A percentile compares a stretch with the other conserved stretches of the same genome.
Conservation (phyloP, 1,139 yeast species). For the Yamadazyma oceani region DNA sequence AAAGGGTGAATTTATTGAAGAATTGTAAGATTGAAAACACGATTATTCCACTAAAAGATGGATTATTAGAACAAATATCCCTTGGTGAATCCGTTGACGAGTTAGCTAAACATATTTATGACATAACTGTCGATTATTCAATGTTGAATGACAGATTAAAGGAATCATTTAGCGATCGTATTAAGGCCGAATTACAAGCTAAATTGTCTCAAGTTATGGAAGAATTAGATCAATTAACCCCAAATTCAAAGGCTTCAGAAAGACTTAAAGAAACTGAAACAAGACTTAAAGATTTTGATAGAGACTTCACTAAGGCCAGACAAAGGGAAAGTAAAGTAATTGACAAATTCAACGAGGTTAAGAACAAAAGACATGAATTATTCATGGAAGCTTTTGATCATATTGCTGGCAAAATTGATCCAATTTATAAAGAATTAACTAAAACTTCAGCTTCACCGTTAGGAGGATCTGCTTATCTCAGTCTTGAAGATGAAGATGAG, state of each 20-base stretch:
- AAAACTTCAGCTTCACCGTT: conserved; percentile 63
- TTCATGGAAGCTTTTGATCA: conserved; percentile 78
- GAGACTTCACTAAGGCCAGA: conserved; percentile 64
- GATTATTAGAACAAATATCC: conserved; percentile 55
- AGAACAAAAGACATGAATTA: conserved; percentile 54
- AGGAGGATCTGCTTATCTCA: conserved; percentile 91
- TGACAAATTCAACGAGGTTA: conserved; percentile 60
- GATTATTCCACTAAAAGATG: conserved; percentile 62
- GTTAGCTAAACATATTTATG: conserved; percentile 41
- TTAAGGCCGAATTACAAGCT: conserved; percentile 51
- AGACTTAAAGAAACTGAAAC: conserved; percentile 69
- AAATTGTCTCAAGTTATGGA: conserved; percentile 32
- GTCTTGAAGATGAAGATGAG: conserved; percentile 85
- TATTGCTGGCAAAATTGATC: conserved; percentile 70
- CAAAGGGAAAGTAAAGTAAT: conserved; percentile 57
- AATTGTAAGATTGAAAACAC: conserved; percentile 76
- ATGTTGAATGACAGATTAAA: conserved; percentile 48
- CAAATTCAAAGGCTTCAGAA: conserved; percentile 79
- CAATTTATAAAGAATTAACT: conserved; percentile 86
- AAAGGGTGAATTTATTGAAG: conserved; percentile 61
- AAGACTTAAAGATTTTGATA: conserved; percentile 60
- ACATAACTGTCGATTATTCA: conserved; percentile 56
- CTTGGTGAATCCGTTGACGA: conserved; percentile 40
- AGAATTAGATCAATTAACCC: conserved; percentile 63
- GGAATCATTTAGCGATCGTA: conserved; percentile 32